A percentile compares a stretch with the other conserved stretches of the same genome.
These are phyloP conservation scores for Ophidiomyces ophidiicola DNA, from an alignment of 2,329 filamentous ascomycete species.

Conservation along the genomic window DNA sequence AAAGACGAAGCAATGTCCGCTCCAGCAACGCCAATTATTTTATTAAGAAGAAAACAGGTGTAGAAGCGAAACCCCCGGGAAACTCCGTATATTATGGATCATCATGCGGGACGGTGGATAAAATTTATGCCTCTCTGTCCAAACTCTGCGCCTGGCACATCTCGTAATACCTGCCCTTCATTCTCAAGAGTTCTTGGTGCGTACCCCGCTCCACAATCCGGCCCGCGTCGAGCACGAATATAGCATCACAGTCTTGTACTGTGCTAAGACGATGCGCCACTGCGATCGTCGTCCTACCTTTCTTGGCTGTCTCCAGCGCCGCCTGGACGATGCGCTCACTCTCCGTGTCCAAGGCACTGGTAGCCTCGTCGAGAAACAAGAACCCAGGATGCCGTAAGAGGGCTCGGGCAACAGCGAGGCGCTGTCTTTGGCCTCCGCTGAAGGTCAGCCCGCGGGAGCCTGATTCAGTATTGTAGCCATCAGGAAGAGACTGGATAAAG, in stretches of 20 bases:
- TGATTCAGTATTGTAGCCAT: slow-evolving; percentile 27
- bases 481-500: slow-evolving; percentile 28
- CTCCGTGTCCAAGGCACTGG: slow-evolving; percentile 30
- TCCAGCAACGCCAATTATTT: too few relatives aligned
- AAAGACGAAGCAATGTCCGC: too few relatives aligned
- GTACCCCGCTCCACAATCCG: slow-evolving; percentile 30
- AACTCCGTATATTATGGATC: too few relatives aligned
- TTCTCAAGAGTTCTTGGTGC: slow-evolving; percentile 29
- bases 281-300: slow-evolving; percentile 72
- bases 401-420: slow-evolving; percentile 34
- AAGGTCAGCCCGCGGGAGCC: slow-evolving; percentile 24
- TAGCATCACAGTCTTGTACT: slow-evolving; percentile 75
- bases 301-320: slow-evolving; percentile 39
- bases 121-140: slow-evolving; percentile 12
- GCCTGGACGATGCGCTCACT: slow-evolving; percentile 26
- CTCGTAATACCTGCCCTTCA: slow-evolving; percentile 23
- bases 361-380: slow-evolving; percentile 36
- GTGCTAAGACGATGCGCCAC: slow-evolving; percentile 83
- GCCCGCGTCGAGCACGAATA: slow-evolving; percentile 45
- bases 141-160: slow-evolving; percentile 21
- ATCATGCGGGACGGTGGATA: too few relatives aligned
- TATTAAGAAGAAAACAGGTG: too few relatives aligned
- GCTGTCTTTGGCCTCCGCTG: slow-evolving; percentile 33
- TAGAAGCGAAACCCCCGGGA: too few relatives aligned
- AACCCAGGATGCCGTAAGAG: slow-evolving; percentile 31